phyloP scores from a whole-genome alignment of 768 basidiomycete species.

The Multifurca ochricompacta region DNA sequence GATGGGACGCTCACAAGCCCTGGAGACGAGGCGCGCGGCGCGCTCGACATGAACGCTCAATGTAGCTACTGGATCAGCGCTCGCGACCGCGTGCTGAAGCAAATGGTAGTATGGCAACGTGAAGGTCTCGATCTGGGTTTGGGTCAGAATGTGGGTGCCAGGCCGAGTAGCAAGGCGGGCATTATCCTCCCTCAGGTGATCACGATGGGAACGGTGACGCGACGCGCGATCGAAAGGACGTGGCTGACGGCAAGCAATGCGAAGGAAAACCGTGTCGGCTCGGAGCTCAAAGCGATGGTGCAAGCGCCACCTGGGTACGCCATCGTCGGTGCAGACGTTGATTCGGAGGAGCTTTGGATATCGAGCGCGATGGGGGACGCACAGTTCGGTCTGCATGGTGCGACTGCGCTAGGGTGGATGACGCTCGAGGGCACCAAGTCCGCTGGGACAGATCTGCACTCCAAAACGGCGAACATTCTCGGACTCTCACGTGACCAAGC shows the following conservation, averaged over 20 bases:
- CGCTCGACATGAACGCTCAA: slow-evolving; percentile 85
- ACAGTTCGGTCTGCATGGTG: slow-evolving; percentile 94
- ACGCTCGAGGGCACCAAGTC: slow-evolving; percentile 95
- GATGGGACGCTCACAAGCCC: slow-evolving; percentile 83
- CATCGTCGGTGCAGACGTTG: slow-evolving; percentile 96
- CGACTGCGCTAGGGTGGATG: slow-evolving; percentile 99
- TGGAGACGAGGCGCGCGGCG: slow-evolving; percentile 70
- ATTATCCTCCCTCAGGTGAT: slow-evolving; percentile 94
- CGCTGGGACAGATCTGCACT: slow-evolving; percentile 91
- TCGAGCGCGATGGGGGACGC: slow-evolving; percentile 98
- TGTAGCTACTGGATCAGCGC: slow-evolving; percentile 98
- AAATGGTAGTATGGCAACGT: slow-evolving; percentile 85
- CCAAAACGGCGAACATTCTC: slow-evolving; percentile 89
- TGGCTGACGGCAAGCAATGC: slow-evolving; percentile 99
- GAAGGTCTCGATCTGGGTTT: slow-evolving; percentile 47
- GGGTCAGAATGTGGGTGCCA: slow-evolving; percentile 11
- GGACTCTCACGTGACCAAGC: slow-evolving; percentile 92
- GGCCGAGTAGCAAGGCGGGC: slow-evolving; percentile 54
- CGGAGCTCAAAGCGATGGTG: slow-evolving; percentile 97
- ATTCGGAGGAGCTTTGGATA: slow-evolving; percentile 98
- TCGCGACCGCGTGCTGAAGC: slow-evolving; percentile 83
- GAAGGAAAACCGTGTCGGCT: slow-evolving; percentile 95
- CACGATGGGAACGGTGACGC: slow-evolving; percentile 98
- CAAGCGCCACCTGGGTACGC: slow-evolving; percentile 88
- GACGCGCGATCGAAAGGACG: slow-evolving; percentile 93